Percentiles rank a stretch among this genome's conserved stretches.
Conservation (phyloP, 768 basidiomycete genomes). For the Mycena polygramma region DNA sequence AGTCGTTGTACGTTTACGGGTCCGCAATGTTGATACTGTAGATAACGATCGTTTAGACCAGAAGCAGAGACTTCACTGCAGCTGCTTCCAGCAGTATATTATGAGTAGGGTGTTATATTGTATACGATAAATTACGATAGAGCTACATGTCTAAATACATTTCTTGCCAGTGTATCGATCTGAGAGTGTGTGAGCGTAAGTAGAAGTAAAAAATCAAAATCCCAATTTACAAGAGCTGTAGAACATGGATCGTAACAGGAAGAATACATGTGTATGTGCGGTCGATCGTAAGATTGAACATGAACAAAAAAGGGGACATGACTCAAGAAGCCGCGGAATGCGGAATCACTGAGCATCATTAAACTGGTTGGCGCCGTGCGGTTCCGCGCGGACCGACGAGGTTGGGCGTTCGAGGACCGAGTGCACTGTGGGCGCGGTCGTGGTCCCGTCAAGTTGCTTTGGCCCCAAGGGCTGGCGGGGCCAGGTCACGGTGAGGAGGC, state of each 20-base stretch:
- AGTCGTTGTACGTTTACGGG: background rate
- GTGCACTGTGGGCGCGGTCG: background rate
- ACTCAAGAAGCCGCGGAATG: constrained; percentile 1
- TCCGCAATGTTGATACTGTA: background rate
- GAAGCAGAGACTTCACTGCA: too few species aligned
- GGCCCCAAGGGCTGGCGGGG: constrained; percentile 45
- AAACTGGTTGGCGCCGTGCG: constrained; percentile 7
- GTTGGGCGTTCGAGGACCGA: constrained; percentile 27
- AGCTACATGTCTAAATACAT: constrained; percentile 22
- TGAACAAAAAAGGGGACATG: background rate
- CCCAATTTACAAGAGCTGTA: constrained; percentile 8
- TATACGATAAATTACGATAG: constrained; percentile 18
- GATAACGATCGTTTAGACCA: too few species aligned
- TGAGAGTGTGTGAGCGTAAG: constrained; percentile 1
- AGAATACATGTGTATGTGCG: background rate
- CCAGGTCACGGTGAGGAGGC: constrained; percentile 60
- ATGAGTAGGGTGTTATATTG: constrained; percentile 10
- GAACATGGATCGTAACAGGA: constrained; percentile 1
- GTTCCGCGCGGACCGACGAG: constrained; percentile 35
- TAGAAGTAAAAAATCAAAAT: background rate
- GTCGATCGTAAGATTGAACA: background rate
- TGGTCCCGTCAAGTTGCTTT: background rate
- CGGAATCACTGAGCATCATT: constrained; percentile 12
- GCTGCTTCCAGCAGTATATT: too few species aligned
- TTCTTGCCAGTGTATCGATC: background rate